Base-by-base conservation (phyloP, 2,329 filamentous ascomycete species). In the Truncatella angustata region DNA sequence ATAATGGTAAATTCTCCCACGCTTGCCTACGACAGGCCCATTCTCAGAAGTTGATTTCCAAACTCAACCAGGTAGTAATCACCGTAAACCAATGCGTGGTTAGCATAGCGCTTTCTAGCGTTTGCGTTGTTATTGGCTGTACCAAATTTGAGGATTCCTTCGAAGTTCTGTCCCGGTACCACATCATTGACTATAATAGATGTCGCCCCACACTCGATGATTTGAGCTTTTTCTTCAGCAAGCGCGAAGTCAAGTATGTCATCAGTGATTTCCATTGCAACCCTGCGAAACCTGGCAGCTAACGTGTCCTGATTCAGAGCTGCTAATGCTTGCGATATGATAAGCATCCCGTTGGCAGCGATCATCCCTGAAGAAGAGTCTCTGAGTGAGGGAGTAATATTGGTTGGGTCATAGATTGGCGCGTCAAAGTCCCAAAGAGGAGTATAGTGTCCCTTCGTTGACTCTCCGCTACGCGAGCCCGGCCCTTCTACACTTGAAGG, bases 361-460 rank as follows among this genome's bases (percentile, higher is more conserved):
- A 63, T 63, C 10, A 55, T 58, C 0, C 50, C 55, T 0, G 65
- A 63, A 0, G 70, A 73, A 2, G 66, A 67, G 18, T 73, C 71
- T 0, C 69, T 58, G 14, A 72, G 39, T 0, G 68, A 67, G 1
- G 53, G 50, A 1, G 20, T 5, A 20, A 16, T 14, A 30, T 46
- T 46, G 11, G 24, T 46, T 16, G 52, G 26, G 40, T 69, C 63
- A 2, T 65, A 56, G 5, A 70, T 56, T 0, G 77, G 77, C 0
- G 77, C 77, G 53, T 80, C 73, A 43, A 80, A 80, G 50, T 81
- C 78, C 70, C 69, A 72, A 0, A 69, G 58, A 3, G 70, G 70
- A 1, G 69, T 63, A 16, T 61, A 56, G 10, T 62, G 43, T 1
- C 61, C 57, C 7, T 36, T 50, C 40, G 56, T 11, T 11, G 14